Conservation (phyloP, 2,329 filamentous ascomycete genomes). For the Aspergillus fischeri region DNA sequence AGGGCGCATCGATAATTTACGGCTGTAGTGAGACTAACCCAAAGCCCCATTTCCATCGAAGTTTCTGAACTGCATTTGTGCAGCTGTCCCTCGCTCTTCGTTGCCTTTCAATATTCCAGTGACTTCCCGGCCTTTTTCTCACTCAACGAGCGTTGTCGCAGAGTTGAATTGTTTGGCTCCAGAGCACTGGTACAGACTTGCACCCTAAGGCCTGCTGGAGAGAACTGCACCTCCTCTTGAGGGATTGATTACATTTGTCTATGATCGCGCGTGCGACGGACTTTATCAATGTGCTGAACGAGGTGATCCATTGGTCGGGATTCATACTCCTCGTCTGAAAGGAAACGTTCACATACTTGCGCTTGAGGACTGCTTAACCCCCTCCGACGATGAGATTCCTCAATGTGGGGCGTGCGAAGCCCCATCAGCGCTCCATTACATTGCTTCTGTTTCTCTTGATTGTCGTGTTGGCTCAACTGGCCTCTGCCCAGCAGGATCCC, state of each 20-base stretch:
- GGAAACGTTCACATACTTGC: background rate
- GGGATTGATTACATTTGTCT: background rate
- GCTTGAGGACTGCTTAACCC: background rate
- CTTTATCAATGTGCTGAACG: background rate
- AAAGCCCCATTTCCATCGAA: background rate
- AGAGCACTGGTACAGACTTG: background rate
- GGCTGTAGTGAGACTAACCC: background rate
- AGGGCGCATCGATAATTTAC: background rate
- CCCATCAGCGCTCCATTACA: slow-evolving; percentile 11
- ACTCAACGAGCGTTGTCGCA: background rate
- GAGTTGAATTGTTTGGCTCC: background rate
- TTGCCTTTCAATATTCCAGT: background rate
- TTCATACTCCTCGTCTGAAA: background rate
- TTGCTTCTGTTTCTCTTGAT: slow-evolving; percentile 16
- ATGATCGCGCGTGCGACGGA: background rate
- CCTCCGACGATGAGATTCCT: slow-evolving; percentile 12
- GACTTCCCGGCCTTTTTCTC: background rate
- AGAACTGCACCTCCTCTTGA: background rate
- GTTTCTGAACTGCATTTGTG: background rate
- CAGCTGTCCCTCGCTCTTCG: background rate
- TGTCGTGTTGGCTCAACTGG: slow-evolving; percentile 14
- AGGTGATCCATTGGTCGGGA: background rate
- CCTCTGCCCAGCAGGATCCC: slow-evolving; percentile 10
- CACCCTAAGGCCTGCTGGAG: background rate
- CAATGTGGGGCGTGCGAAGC: slow-evolving; percentile 9